These are phyloP conservation scores for Oemleria cerasiformis DNA, from an alignment of 306 rosid species.

Conservation along the genomic window DNA sequence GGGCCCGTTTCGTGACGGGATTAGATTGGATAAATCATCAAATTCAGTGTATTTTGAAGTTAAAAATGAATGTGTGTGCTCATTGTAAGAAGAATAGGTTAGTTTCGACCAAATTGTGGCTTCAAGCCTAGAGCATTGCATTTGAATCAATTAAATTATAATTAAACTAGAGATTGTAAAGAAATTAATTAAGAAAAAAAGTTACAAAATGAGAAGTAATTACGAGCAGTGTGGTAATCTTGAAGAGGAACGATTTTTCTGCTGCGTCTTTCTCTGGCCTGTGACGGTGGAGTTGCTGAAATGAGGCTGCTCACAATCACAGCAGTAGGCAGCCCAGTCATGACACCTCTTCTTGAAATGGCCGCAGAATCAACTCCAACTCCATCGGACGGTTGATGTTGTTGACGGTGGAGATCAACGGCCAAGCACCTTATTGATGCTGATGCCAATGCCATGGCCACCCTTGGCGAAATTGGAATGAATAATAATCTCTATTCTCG, in stretches of 20 bases:
- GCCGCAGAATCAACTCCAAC: too few species aligned
- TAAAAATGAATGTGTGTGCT: too few species aligned
- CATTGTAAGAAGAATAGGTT: too few species aligned
- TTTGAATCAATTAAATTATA: too few species aligned
- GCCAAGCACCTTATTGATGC: constrained; percentile 13
- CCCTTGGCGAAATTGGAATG: too few species aligned
- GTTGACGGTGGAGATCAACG: not conserved
- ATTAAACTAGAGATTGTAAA: not conserved
- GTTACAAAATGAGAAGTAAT: not conserved
- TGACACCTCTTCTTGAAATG: constrained; percentile 59
- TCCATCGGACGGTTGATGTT: too few species aligned
- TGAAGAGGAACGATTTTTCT: constrained; percentile 61
- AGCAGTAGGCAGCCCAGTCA: constrained; percentile 39
- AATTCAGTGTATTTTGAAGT: too few species aligned
- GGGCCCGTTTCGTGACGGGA: too few species aligned
- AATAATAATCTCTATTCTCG: too few species aligned
- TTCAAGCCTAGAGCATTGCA: too few species aligned
- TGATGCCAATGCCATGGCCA: constrained; percentile 18
- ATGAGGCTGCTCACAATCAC: constrained; percentile 15
- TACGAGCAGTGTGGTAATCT: constrained; percentile 60
- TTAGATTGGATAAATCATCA: too few species aligned
- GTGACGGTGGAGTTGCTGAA: constrained; percentile 33
- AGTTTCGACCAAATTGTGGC: too few species aligned
- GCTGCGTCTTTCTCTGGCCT: constrained; percentile 77
- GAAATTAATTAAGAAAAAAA: not conserved